phyloP scores from a whole-genome alignment of 345 rosid genomes.

The Camelina hispida region DNA sequence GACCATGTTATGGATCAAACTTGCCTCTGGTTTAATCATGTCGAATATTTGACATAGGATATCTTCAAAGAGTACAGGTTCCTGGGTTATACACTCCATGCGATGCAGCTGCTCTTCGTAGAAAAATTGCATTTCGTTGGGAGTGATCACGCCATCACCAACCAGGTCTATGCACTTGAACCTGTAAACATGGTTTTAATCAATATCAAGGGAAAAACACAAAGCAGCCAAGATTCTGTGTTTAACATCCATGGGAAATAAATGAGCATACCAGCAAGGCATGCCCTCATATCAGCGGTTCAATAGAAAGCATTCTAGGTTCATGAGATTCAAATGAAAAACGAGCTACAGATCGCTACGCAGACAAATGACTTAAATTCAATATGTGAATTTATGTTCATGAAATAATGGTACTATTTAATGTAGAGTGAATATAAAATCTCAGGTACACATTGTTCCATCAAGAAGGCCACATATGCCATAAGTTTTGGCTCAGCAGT shows the following conservation, averaged over 20 bases:
- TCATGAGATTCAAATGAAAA: neutral
- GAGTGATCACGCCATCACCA: slow-evolving; percentile 78
- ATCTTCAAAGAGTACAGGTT: slow-evolving; percentile 80
- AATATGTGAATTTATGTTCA: neutral
- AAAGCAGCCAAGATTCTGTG: neutral
- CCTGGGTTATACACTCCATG: slow-evolving; percentile 82
- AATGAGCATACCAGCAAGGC: slow-evolving; percentile 11
- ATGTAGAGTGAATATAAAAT: neutral
- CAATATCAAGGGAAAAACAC: slow-evolving; percentile 5
- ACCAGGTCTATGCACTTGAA: slow-evolving; percentile 91
- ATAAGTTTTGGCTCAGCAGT: slow-evolving; percentile 49
- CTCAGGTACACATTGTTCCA: neutral
- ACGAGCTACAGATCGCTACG: neutral
- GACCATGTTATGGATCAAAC: neutral
- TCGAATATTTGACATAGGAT: slow-evolving; percentile 87
- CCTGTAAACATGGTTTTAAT: slow-evolving; percentile 50
- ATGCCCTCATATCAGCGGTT: neutral
- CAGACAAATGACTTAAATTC: neutral
- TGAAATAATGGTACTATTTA: neutral
- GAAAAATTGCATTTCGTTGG: slow-evolving; percentile 88
- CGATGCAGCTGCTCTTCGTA: slow-evolving; percentile 92
- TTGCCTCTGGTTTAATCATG: slow-evolving; percentile 84
- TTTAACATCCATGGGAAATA: slow-evolving; percentile 15
- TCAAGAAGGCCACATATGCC: neutral
- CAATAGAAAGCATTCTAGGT: slow-evolving; percentile 4